These are phyloP conservation scores for Chloranthus sessilifolius DNA, from an alignment of 164 flowering plant genomes.

Conservation along the genomic window DNA sequence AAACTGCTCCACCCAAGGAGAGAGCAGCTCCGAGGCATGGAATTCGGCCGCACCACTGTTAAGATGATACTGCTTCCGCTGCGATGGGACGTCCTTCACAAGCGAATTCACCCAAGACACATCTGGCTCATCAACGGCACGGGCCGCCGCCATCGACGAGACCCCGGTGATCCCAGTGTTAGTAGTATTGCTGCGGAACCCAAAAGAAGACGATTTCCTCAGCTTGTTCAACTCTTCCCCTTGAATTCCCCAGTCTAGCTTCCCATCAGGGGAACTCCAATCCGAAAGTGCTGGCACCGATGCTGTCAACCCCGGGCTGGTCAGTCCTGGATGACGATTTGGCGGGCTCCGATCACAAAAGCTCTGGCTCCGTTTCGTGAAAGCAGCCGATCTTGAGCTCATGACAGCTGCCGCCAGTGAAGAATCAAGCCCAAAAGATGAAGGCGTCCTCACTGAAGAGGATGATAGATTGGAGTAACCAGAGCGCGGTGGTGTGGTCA, in stretches of 20 bases:
- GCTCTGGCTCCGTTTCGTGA: slow-evolving; percentile 85
- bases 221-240: slow-evolving; percentile 80
- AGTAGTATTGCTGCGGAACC: slow-evolving; percentile 31
- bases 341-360: slow-evolving; percentile 56
- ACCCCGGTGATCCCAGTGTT: slow-evolving; percentile 1
- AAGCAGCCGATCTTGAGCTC: slow-evolving; percentile 53
- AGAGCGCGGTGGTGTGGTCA: slow-evolving; percentile 10
- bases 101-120: slow-evolving; percentile 85
- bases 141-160: slow-evolving; percentile 5
- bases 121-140: slow-evolving; percentile 54
- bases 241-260: slow-evolving; percentile 80
- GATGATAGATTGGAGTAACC: slow-evolving; percentile 25
- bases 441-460: slow-evolving; percentile 45
- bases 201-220: slow-evolving; percentile 81
- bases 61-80: slow-evolving; percentile 17
- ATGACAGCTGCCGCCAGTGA: slow-evolving; percentile 47
- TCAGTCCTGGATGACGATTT: slow-evolving; percentile 22
- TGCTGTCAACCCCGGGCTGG: slow-evolving; percentile 14
- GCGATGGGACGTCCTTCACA: slow-evolving; percentile 63
- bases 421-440: slow-evolving; percentile 45
- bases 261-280: slow-evolving; percentile 87
- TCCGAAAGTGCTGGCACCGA: slow-evolving; percentile 32
- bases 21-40: slow-evolving; percentile 26
- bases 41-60: slow-evolving; percentile 15
- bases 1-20: slow-evolving; percentile 74